Percentiles rank a stretch among this genome's conserved stretches.
Conservation (phyloP, 75 land plant genomes). For the Selaginella moellendorffii region DNA sequence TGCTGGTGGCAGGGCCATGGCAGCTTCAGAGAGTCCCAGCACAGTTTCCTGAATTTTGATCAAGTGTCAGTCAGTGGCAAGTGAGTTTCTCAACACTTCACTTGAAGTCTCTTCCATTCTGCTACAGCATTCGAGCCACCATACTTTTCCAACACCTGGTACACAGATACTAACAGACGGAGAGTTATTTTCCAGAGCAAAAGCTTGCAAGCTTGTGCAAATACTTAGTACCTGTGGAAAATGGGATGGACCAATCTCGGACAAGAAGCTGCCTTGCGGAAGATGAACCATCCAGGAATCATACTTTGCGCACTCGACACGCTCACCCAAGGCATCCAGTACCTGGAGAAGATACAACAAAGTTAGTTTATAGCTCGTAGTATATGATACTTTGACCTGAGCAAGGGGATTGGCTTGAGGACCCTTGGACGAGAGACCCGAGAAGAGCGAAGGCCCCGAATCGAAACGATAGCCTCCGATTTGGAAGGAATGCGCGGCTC, state of each 20-base stretch:
- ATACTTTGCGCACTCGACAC: conserved; percentile 61
- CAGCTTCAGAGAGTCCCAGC: conserved; percentile 71
- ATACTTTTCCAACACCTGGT: conserved; percentile 83
- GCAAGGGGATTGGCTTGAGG: conserved; percentile 96
- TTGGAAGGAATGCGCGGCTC: conserved; percentile 95
- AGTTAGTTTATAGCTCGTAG: too few species aligned
- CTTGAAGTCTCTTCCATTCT: conserved; percentile 90
- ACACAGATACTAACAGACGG: too few species aligned
- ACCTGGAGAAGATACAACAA: conserved; percentile 34
- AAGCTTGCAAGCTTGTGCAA: too few species aligned
- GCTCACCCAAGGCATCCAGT: conserved; percentile 86
- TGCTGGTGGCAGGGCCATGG: conserved; percentile 97
- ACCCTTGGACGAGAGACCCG: conserved; percentile 91
- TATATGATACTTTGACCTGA: conserved; percentile 39
- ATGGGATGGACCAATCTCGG: conserved; percentile 83
- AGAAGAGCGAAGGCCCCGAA: conserved; percentile 93
- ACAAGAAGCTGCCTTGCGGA: conserved; percentile 83
- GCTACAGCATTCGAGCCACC: conserved; percentile 61
- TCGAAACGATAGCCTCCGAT: conserved; percentile 78
- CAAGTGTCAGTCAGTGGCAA: neutral
- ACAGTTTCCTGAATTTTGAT: conserved; percentile 51
- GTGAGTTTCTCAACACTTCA: conserved; percentile 14
- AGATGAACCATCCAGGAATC: conserved; percentile 98
- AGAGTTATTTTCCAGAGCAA: too few species aligned
- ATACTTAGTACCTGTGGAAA: conserved; percentile 93